A percentile compares a stretch with the other conserved stretches of the same genome.
These are phyloP conservation scores for Erysimum cheiranthoides DNA, from an alignment of 345 rosid species.

Conservation along the genomic window DNA sequence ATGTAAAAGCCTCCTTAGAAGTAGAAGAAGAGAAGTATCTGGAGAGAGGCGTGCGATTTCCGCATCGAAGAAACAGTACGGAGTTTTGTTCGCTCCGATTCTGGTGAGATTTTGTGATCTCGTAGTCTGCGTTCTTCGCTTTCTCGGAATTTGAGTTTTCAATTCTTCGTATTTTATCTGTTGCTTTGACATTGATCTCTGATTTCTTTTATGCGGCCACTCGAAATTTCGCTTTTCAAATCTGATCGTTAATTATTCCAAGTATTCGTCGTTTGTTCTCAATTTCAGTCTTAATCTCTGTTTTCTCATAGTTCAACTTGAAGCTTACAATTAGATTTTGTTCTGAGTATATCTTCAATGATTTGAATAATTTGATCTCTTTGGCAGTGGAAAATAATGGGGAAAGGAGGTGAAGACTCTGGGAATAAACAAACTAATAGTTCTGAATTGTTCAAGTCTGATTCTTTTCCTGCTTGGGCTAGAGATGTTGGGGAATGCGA, in stretches of 20 bases:
- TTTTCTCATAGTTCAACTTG: background rate
- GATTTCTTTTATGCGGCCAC: conserved; percentile 14
- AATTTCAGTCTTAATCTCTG: conserved; percentile 7
- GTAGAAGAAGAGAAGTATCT: conserved; percentile 39
- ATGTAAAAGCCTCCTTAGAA: conserved; percentile 19
- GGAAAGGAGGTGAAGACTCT: conserved; percentile 64
- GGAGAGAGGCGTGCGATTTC: conserved; percentile 37
- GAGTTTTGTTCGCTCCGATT: conserved; percentile 33
- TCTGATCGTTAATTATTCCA: background rate
- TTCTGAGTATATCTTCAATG: background rate
- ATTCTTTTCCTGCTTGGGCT: conserved; percentile 75
- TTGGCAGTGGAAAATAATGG: conserved; percentile 54
- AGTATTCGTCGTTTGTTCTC: background rate
- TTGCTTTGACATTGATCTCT: conserved; percentile 33
- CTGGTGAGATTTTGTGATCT: conserved; percentile 38
- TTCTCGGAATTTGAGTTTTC: conserved; percentile 2
- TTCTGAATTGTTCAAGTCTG: conserved; percentile 30
- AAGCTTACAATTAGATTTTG: conserved; percentile 4
- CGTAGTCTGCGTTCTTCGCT: conserved; percentile 21
- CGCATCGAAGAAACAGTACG: conserved; percentile 42
- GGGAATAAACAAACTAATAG: conserved; percentile 44
- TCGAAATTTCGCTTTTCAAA: conserved; percentile 16
- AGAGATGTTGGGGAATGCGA: conserved; percentile 65
- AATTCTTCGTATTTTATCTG: conserved; percentile 12
- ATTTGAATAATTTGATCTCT: conserved; percentile 17